phyloP scores from a whole-genome alignment of 345 rosid species.

The Moricandia moricandioides region DNA sequence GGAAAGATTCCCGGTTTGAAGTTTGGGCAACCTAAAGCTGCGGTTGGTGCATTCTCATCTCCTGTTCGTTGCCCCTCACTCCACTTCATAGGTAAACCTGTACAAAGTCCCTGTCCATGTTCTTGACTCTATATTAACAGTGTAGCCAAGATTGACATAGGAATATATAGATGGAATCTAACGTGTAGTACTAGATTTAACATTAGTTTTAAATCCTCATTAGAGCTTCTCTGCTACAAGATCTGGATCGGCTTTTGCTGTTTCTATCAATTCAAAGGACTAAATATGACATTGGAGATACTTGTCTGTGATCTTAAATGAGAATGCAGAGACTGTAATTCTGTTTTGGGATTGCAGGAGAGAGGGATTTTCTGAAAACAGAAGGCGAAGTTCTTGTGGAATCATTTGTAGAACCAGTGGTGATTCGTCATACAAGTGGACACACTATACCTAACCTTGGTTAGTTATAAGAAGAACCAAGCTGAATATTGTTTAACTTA shows the following conservation, averaged over 20 bases:
- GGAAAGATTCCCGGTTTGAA: slow-evolving; percentile 41
- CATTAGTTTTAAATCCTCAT: background rate
- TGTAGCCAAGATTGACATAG: background rate
- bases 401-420: slow-evolving; percentile 51
- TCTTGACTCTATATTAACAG: background rate
- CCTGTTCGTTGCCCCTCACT: slow-evolving; percentile 55
- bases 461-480: slow-evolving; percentile 19
- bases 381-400: slow-evolving; percentile 39
- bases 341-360: background rate
- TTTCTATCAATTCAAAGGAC: background rate
- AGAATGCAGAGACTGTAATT: background rate
- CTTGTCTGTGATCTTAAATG: background rate
- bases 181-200: background rate
- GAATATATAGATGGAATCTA: background rate
- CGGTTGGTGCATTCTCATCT: slow-evolving; percentile 52
- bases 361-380: slow-evolving; percentile 25
- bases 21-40: slow-evolving; percentile 48
- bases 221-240: slow-evolving; percentile 1
- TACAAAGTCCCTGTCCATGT: background rate
- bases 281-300: background rate
- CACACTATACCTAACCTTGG: slow-evolving; percentile 56
- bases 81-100: slow-evolving; percentile 54
- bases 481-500: background rate
- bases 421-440: slow-evolving; percentile 50
- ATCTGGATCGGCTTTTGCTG: background rate